Evolutionary conservation across 2,329 filamentous ascomycete species (phyloP).

Genomic region (Keithomyces neogunnii): DNA sequence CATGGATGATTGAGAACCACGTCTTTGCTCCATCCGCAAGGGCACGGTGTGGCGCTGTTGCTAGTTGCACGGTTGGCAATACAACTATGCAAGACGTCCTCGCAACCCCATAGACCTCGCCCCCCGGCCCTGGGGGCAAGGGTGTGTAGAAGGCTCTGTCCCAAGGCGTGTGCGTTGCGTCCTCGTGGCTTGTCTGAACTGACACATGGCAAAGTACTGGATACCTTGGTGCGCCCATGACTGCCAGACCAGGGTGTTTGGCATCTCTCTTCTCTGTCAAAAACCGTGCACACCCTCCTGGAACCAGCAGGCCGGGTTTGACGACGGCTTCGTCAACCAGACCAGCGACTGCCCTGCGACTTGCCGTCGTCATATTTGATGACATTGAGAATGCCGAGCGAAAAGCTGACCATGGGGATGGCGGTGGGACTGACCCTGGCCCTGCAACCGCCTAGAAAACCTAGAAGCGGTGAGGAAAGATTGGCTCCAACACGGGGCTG

Average conservation of each 20-base stretch:
- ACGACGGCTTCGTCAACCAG: not conserved
- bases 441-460: no score
- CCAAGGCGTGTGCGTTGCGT: constrained; percentile 1
- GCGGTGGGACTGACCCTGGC: no score
- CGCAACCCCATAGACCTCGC: not conserved
- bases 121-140: not conserved
- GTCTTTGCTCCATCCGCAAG: not conserved
- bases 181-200: not conserved
- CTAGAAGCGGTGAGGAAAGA: no score
- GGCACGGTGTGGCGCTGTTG: not conserved
- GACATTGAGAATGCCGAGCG: no score
- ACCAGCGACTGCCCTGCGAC: no score
- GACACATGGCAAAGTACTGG: constrained; percentile 2
- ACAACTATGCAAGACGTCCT: not conserved
- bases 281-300: not conserved
- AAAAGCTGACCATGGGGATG: no score
- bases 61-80: not conserved
- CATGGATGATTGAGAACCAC: not conserved
- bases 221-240: not conserved
- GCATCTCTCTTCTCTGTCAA: not conserved
- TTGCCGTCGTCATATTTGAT: no score
- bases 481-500: no score
- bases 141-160: not conserved
- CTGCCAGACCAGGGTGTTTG: not conserved
- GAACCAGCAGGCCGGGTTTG: not conserved